These are phyloP conservation scores for Acacia melanoxylon DNA, from an alignment of 306 rosid genomes.

Conservation along the genomic window DNA sequence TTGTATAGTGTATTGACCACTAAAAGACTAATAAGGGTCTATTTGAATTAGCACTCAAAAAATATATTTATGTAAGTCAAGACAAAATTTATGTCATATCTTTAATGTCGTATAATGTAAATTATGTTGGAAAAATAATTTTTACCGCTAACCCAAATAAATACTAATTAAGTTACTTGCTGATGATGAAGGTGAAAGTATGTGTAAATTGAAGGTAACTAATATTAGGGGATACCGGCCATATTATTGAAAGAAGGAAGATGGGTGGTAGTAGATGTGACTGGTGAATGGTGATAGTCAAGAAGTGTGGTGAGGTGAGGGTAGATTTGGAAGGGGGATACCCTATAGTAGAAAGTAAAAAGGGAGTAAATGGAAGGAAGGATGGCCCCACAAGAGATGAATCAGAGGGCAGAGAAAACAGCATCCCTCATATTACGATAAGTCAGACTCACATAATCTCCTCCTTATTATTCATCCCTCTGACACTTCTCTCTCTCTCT, in stretches of 20 bases:
- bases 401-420: conserved; percentile 54
- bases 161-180: no score
- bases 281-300: no score
- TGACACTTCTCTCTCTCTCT: conserved; percentile 37
- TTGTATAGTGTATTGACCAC: not conserved
- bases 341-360: not conserved
- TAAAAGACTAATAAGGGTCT: not conserved
- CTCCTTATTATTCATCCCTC: conserved; percentile 38
- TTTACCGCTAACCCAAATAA: not conserved
- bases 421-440: conserved; percentile 46
- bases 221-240: not conserved
- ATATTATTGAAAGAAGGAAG: no score
- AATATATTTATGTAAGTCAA: no score
- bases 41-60: no score
- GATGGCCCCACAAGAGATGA: conserved; percentile 42
- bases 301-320: not conserved
- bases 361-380: conserved; percentile 27
- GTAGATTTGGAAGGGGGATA: not conserved
- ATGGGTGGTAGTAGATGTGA: no score
- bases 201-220: not conserved
- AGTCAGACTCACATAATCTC: conserved; percentile 41
- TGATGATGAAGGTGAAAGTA: not conserved
- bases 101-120: rapidly evolving
- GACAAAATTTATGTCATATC: no score
- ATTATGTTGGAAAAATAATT: no score